Evolutionary conservation across 441 rosid genomes (phyloP).

Genomic region (Pelargonium exstipulatum): DNA sequence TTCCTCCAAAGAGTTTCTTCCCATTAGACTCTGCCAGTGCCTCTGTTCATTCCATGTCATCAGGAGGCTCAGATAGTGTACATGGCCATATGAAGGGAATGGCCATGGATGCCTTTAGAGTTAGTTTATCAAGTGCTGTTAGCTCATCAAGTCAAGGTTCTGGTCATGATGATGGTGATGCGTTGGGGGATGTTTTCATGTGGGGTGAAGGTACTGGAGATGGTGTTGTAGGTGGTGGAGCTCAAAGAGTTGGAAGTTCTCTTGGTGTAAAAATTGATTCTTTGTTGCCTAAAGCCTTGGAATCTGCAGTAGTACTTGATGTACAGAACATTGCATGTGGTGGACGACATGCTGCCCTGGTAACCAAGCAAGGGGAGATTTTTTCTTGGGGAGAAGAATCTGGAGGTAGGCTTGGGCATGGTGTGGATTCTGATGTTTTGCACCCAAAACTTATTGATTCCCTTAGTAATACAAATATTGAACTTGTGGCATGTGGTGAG

Average conservation of each 20-base stretch:
- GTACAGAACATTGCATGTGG: conserved; percentile 94
- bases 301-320: conserved; percentile 86
- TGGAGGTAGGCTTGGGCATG: conserved; percentile 98
- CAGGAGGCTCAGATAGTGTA: conserved; percentile 85
- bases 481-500: conserved; percentile 93
- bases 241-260: conserved; percentile 54
- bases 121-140: conserved; percentile 93
- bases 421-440: conserved; percentile 78
- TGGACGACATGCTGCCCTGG: conserved; percentile 80
- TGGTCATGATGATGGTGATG: conserved; percentile 98
- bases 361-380: conserved; percentile 85
- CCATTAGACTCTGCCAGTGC: conserved; percentile 70
- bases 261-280: conserved; percentile 65
- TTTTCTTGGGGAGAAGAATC: conserved; percentile 97
- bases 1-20: conserved; percentile 74
- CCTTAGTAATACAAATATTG: conserved; percentile 70
- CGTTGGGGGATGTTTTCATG: conserved; percentile 88
- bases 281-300: conserved; percentile 78
- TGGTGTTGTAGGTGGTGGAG: conserved; percentile 86
- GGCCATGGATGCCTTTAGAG: conserved; percentile 75
- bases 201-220: conserved; percentile 96
- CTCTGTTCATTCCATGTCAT: conserved; percentile 75
- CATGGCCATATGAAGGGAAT: conserved; percentile 68
- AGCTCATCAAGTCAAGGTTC: conserved; percentile 98
- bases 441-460: conserved; percentile 82